A percentile compares a stretch with the other conserved stretches of the same genome.
Conservation (phyloP, 2,329 filamentous ascomycete species). For the Neobulgaria alba region DNA sequence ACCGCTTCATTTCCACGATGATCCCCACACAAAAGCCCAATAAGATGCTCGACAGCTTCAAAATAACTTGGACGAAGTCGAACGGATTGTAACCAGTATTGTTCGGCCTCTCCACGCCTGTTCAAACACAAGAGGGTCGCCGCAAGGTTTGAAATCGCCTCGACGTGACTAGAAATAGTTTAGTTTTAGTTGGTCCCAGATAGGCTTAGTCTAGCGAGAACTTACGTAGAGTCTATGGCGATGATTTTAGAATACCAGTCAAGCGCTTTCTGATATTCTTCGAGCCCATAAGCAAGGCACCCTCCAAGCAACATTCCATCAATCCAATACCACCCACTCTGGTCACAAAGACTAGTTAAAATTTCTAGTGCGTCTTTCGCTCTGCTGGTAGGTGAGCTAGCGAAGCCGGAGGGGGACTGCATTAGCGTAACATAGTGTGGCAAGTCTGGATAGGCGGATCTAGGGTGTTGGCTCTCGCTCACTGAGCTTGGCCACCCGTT, state of each 20-base stretch:
- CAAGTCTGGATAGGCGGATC: conserved; percentile 16
- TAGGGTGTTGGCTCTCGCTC: conserved; percentile 1
- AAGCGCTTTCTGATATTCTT: conserved; percentile 69
- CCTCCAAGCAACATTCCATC: conserved; percentile 89
- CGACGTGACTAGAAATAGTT: conserved; percentile 51
- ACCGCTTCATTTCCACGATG: conserved; percentile 80
- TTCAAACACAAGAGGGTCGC: conserved; percentile 80
- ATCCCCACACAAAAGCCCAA: conserved; percentile 74
- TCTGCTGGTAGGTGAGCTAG: conserved; percentile 28
- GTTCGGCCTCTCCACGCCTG: conserved; percentile 73
- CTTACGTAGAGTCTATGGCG: conserved; percentile 46
- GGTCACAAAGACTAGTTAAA: conserved; percentile 65
- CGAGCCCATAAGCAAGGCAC: conserved; percentile 83
- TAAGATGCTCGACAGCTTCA: conserved; percentile 89
- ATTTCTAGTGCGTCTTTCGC: conserved; percentile 61
- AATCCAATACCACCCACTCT: conserved; percentile 79
- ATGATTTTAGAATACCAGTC: conserved; percentile 64
- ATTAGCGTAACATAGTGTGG: conserved; percentile 24
- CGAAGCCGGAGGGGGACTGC: conserved; percentile 11
- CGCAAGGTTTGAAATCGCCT: conserved; percentile 88
- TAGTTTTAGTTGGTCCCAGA: background rate
- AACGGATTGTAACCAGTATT: conserved; percentile 78
- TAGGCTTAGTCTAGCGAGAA: background rate
- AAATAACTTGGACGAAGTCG: conserved; percentile 79
- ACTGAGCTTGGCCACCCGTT: conserved; percentile 10